Base-by-base conservation (phyloP, 768 basidiomycete species). In the Tylopilus plumbeoviolaceoides region DNA sequence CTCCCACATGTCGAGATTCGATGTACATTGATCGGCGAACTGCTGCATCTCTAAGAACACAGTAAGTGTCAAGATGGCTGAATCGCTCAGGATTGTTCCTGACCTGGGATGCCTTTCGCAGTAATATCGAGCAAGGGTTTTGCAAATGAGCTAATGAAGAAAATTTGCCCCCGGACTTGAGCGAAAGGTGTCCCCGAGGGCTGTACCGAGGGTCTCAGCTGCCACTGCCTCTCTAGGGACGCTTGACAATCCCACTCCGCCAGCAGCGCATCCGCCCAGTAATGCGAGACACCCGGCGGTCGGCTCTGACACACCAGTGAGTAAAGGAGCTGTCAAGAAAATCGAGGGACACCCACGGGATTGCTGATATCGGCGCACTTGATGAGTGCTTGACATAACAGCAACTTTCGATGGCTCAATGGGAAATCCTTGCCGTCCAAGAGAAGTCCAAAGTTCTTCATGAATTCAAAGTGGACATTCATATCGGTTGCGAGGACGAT, bases 361-460 rank as follows among this genome's bases (percentile, higher is more conserved):
- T 99, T 99, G 67, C 91, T 94, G 63, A 99, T 98, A 72, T 99
- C 97, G 17, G 95, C 94, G 63, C 95, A 97, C 71, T 99, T 98
- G 68, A 99, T 84, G 47, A 99, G 73, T 4, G 89, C 89, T 63
- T 98, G 93, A 65, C 91, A 95, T 21, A 93, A 69, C 48, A 95
- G 70, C 23, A 89, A 74, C 59, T 87, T 78, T 49, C 84, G 79
- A 58, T 72, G 64, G 47, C 72, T 71, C 41, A 79, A 61, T 10
- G 76, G 63, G 17, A 61, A 65, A 20, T 70, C 70, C 12, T 66
- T 59, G 20, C 77, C 79, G 4, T 68, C 63, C 36, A 86, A 69
- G 23, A 85, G 63, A 7, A 65, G 64, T 57, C 75, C 68, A 56
- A 95, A 83, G 39, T 82, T 74, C 38, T 73, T 66, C 79, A 98